A percentile compares a stretch with the other conserved stretches of the same genome.
Evolutionary conservation across 345 rosid species (phyloP).

Genomic region (Litchi chinensis): DNA sequence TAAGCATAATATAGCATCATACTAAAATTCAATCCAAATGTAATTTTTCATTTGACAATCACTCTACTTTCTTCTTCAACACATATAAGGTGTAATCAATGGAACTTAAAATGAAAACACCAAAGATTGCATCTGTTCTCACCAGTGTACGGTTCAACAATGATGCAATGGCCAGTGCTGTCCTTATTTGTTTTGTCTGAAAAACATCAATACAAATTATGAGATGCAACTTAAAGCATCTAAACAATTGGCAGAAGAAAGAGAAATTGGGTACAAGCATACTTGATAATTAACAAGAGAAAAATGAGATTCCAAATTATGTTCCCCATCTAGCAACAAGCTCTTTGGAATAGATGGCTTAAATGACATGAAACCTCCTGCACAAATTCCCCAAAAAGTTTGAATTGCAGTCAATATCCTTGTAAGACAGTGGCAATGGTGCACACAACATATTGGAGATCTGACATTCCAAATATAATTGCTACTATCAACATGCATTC

Average conservation of each 20-base stretch:
- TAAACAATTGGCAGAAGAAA: conserved; percentile 23
- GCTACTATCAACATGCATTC: neutral
- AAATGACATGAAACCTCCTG: conserved; percentile 95
- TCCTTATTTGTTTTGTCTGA: conserved; percentile 91
- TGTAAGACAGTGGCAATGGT: neutral
- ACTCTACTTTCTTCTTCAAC: neutral
- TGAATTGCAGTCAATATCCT: conserved; percentile 9
- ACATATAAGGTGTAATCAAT: neutral
- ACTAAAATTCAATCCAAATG: neutral
- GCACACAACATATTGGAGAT: neutral
- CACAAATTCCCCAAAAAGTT: conserved; percentile 27
- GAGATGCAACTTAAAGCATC: conserved; percentile 16
- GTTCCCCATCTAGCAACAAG: conserved; percentile 83
- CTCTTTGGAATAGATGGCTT: conserved; percentile 84
- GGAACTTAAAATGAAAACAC: neutral
- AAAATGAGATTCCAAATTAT: conserved; percentile 79
- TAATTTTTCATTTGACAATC: neutral
- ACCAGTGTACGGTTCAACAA: conserved; percentile 90
- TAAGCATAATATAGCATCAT: neutral
- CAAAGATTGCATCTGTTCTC: conserved; percentile 34
- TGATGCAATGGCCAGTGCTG: conserved; percentile 87
- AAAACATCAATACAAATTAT: conserved; percentile 24
- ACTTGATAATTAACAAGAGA: conserved; percentile 84
- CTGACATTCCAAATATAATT: neutral
- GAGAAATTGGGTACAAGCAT: conserved; percentile 29